A percentile compares a stretch with the other conserved stretches of the same genome.
These are phyloP conservation scores for Waltiozyma sp. DNA, from an alignment of 1,139 yeast species.

Conservation along the genomic window DNA sequence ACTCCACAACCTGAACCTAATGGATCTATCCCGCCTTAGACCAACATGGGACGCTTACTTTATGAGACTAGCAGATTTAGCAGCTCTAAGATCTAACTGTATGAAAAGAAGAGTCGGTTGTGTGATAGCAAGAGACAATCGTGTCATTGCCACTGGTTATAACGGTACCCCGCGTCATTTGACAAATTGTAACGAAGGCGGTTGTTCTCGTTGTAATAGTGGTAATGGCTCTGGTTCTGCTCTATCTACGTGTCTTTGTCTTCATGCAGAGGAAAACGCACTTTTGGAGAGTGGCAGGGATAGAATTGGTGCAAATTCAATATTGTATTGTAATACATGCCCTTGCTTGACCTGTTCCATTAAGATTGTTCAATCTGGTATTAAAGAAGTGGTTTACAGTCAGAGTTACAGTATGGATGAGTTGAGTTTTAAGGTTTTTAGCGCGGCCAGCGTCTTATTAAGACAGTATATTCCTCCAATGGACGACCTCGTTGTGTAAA, in stretches of 20 bases:
- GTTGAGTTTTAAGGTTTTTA: conserved; percentile 56
- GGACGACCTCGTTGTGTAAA: conserved; percentile 17
- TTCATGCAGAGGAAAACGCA: conserved; percentile 97
- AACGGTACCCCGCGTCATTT: conserved; percentile 93
- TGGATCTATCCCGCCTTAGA: conserved; percentile 53
- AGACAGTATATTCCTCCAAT: conserved; percentile 66
- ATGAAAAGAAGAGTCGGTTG: conserved; percentile 97
- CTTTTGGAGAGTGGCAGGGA: conserved; percentile 88
- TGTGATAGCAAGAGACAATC: conserved; percentile 73
- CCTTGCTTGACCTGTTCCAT: conserved; percentile 95
- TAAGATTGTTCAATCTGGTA: conserved; percentile 88
- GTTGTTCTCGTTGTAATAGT: conserved; percentile 76
- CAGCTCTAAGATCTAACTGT: conserved; percentile 87
- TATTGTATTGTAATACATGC: conserved; percentile 88
- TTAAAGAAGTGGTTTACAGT: conserved; percentile 86
- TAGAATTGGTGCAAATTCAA: conserved; percentile 53
- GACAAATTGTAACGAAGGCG: conserved; percentile 88
- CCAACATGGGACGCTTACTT: conserved; percentile 97
- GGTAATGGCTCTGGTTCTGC: conserved; percentile 55
- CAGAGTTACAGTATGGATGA: conserved; percentile 89
- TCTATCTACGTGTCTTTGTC: conserved; percentile 75
- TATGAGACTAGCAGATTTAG: conserved; percentile 86
- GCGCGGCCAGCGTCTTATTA: conserved; percentile 59
- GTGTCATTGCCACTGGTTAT: conserved; percentile 93
- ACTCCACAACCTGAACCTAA: conserved; percentile 42